These are phyloP conservation scores for Leptodermis oblonga DNA, from an alignment of 257 asterid genomes.

Conservation along the genomic window DNA sequence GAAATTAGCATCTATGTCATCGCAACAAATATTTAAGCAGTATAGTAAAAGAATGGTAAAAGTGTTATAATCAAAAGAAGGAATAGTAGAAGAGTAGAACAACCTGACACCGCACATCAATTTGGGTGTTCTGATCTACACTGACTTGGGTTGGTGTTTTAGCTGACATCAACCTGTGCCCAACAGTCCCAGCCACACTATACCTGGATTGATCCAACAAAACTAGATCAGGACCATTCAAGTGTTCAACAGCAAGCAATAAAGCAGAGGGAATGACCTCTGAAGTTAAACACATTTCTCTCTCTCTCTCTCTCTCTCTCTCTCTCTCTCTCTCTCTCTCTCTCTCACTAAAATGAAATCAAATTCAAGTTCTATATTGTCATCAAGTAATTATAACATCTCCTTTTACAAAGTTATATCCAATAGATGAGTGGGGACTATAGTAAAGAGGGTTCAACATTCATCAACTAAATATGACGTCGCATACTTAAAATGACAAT, in stretches of 20 bases:
- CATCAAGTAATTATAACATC: neutral
- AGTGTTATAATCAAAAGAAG: constrained; percentile 1
- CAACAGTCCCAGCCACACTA: constrained; percentile 83
- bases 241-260: neutral
- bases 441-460: neutral
- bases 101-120: constrained; percentile 95
- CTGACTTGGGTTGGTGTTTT: constrained; percentile 57
- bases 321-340: neutral
- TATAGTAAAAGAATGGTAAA: neutral
- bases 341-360: neutral
- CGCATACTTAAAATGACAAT: neutral
- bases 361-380: neutral
- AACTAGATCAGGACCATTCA: constrained; percentile 14
- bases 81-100: constrained; percentile 5
- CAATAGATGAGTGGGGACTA: neutral
- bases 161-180: constrained; percentile 70
- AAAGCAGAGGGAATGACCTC: neutral
- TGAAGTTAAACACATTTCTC: neutral
- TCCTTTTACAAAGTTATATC: neutral
- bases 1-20: neutral
- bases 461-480: neutral
- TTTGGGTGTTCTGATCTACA: constrained; percentile 51
- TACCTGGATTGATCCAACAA: constrained; percentile 38
- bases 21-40: neutral
- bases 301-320: neutral